Evolutionary conservation across 345 rosid genomes (phyloP).

Genomic region (Linum trigynum): DNA sequence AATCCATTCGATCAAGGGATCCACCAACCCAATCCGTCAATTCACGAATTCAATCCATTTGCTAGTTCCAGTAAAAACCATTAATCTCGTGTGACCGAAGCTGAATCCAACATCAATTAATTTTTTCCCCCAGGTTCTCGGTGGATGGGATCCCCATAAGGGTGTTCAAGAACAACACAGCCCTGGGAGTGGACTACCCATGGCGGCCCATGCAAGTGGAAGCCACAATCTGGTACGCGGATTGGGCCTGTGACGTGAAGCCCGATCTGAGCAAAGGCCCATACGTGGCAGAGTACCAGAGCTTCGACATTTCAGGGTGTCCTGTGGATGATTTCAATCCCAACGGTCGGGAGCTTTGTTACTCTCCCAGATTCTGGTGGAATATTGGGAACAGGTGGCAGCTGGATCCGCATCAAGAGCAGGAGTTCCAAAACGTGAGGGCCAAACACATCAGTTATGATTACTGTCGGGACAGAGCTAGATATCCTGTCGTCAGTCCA

Average conservation of each 20-base stretch:
- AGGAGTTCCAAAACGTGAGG: slow-evolving; percentile 16
- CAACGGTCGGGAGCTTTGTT: slow-evolving; percentile 9
- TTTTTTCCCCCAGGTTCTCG: slow-evolving; percentile 31
- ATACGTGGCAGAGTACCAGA: slow-evolving; percentile 38
- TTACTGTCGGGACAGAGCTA: slow-evolving; percentile 30
- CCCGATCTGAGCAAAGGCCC: slow-evolving; percentile 51
- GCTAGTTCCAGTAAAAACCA: too few relatives aligned
- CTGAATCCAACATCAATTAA: too few relatives aligned
- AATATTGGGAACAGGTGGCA: slow-evolving; percentile 29
- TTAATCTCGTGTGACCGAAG: too few relatives aligned
- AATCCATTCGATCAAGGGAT: too few relatives aligned
- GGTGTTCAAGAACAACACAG: slow-evolving; percentile 49
- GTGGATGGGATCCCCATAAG: slow-evolving; percentile 60
- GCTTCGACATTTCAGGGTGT: slow-evolving; percentile 41
- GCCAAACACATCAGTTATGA: slow-evolving; percentile 29
- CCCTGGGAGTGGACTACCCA: slow-evolving; percentile 37
- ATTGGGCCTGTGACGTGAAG: slow-evolving; percentile 65
- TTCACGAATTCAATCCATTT: too few relatives aligned
- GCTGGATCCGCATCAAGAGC: slow-evolving; percentile 13
- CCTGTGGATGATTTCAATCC: not conserved
- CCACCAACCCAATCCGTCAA: too few relatives aligned
- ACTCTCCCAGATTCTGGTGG: slow-evolving; percentile 49
- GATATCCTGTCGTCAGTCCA: slow-evolving; percentile 19
- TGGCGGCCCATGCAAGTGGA: slow-evolving; percentile 40
- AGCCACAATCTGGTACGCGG: slow-evolving; percentile 64